phyloP scores from a whole-genome alignment of 805 yeast species.

The Cyberlindnera mrakii region DNA sequence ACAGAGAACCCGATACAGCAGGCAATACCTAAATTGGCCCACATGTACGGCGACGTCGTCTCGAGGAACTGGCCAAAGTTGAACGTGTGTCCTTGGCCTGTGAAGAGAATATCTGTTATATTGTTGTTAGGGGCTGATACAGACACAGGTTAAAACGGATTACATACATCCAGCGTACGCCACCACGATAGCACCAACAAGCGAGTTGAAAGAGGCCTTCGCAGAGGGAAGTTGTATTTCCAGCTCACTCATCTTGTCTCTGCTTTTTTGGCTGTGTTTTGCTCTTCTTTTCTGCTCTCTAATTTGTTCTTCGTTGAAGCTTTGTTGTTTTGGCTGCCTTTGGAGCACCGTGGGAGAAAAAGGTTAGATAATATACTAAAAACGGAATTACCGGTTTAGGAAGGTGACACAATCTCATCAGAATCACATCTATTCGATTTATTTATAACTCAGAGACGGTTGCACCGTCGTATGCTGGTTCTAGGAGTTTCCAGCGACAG shows the following conservation, averaged over 20 bases:
- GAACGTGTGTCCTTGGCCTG: slow-evolving; percentile 88
- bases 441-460: slow-evolving; percentile 34
- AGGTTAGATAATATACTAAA: too few relatives aligned
- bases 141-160: neutral
- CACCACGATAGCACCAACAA: slow-evolving; percentile 12
- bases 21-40: slow-evolving; percentile 91
- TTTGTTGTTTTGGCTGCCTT: too few relatives aligned
- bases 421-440: neutral
- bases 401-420: neutral
- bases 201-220: slow-evolving; percentile 10
- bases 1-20: slow-evolving; percentile 91
- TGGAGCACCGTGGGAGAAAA: too few relatives aligned
- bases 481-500: slow-evolving; percentile 80
- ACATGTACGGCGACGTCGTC: slow-evolving; percentile 88
- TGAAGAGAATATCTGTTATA: slow-evolving; percentile 47
- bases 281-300: too few relatives aligned
- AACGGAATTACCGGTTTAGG: too few relatives aligned
- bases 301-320: too few relatives aligned
- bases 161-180: slow-evolving; percentile 24
- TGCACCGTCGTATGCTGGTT: slow-evolving; percentile 87
- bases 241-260: slow-evolving; percentile 12
- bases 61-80: slow-evolving; percentile 85
- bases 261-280: too few relatives aligned
- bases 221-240: slow-evolving; percentile 15
- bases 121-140: slow-evolving; percentile 1